These are phyloP conservation scores for Botrytis medusae DNA, from an alignment of 2,329 filamentous ascomycete species.

Conservation along the genomic window DNA sequence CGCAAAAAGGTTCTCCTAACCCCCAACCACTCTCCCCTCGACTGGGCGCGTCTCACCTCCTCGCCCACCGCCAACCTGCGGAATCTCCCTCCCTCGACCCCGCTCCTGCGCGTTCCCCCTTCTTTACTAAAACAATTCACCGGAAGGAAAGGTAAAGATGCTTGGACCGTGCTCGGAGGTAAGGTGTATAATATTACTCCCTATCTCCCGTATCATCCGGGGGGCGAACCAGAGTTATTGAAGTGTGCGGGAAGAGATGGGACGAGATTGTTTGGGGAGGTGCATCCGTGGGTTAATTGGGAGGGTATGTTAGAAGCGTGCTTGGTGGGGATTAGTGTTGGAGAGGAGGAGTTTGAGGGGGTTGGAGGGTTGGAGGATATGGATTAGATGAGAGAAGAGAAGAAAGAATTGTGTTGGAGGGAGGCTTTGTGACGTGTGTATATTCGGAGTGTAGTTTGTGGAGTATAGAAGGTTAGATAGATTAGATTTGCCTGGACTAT, in stretches of 20 bases:
- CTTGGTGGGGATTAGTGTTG: slow-evolving; percentile 62
- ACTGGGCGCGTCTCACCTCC: slow-evolving; percentile 82
- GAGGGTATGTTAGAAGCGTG: slow-evolving; percentile 67
- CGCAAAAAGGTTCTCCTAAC: slow-evolving; percentile 73
- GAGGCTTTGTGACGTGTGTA: not conserved
- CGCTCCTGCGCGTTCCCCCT: slow-evolving; percentile 75
- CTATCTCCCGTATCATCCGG: slow-evolving; percentile 88
- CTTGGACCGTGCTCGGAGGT: slow-evolving; percentile 87
- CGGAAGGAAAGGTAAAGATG: slow-evolving; percentile 79
- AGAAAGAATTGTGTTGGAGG: not conserved
- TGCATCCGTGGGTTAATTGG: slow-evolving; percentile 72
- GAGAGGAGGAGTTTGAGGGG: slow-evolving; percentile 47
- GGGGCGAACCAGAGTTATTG: slow-evolving; percentile 73
- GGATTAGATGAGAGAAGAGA: slow-evolving; percentile 47
- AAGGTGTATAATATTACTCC: slow-evolving; percentile 93
- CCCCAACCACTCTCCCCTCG: slow-evolving; percentile 91
- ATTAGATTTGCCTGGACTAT: not conserved
- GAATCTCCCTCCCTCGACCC: slow-evolving; percentile 52
- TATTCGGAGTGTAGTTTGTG: not conserved
- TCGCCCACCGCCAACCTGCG: slow-evolving; percentile 65
- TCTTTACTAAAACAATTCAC: slow-evolving; percentile 75
- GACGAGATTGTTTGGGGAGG: slow-evolving; percentile 62
- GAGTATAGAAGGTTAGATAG: not conserved
- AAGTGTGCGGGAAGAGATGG: slow-evolving; percentile 61
- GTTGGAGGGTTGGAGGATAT: slow-evolving; percentile 57